These are phyloP conservation scores for Coemansia sp. DNA, from an alignment of 192 early-diverging fungal genomes.

Conservation along the genomic window DNA sequence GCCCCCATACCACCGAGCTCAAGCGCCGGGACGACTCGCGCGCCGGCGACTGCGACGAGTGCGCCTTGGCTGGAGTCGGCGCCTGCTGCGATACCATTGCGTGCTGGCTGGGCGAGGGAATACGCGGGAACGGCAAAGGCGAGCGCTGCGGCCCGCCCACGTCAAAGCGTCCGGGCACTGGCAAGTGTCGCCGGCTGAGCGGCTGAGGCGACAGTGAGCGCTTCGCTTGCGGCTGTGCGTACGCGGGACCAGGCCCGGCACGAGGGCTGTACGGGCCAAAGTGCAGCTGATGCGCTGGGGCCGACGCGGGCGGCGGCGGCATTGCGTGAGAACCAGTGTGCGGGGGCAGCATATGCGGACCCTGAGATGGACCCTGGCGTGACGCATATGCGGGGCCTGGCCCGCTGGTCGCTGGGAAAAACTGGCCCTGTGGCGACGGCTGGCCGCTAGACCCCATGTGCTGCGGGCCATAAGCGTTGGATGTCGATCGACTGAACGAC, in stretches of 20 bases:
- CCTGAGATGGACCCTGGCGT: constrained; percentile 16
- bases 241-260: constrained; percentile 17
- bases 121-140: constrained; percentile 54
- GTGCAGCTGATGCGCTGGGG: constrained; percentile 3
- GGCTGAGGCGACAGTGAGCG: constrained; percentile 23
- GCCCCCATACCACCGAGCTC: constrained; percentile 58
- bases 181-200: constrained; percentile 25
- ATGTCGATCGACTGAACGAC: constrained; percentile 52
- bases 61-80: constrained; percentile 8
- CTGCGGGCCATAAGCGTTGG: constrained; percentile 16
- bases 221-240: constrained; percentile 7
- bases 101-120: constrained; percentile 43
- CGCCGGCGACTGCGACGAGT: constrained; percentile 47
- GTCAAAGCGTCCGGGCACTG: constrained; percentile 34
- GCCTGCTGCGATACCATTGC: constrained; percentile 11
- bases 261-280: neutral
- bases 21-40: constrained; percentile 55
- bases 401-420: constrained; percentile 11
- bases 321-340: constrained; percentile 30
- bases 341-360: constrained; percentile 31
- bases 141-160: constrained; percentile 27
- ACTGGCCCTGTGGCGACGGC: constrained; percentile 36
- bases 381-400: neutral
- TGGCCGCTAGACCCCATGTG: constrained; percentile 19
- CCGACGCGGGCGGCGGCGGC: constrained; percentile 7